Evolutionary conservation across 768 basidiomycete genomes (phyloP).

Genomic region (Boletus rufocinnamomeus): DNA sequence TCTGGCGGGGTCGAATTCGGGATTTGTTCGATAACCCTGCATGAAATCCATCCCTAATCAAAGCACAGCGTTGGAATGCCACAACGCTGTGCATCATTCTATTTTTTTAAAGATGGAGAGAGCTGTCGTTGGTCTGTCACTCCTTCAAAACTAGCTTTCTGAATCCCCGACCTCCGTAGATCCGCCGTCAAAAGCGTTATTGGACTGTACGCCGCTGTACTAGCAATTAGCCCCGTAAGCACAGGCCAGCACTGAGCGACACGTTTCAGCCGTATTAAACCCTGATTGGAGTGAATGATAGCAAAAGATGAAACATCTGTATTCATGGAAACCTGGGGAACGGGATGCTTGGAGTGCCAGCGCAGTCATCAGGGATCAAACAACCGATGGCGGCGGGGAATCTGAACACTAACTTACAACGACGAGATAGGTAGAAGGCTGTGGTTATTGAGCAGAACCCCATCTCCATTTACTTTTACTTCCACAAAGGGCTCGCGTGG

Average conservation of each 20-base stretch:
- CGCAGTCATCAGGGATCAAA: conserved; percentile 11
- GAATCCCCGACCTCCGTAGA: conserved; percentile 15
- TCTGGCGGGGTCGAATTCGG: conserved; percentile 2
- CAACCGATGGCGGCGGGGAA: not conserved
- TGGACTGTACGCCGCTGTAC: conserved; percentile 5
- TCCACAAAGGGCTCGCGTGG: not conserved
- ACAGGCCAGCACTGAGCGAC: conserved; percentile 16
- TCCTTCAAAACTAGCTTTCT: not conserved
- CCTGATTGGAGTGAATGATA: conserved; percentile 18
- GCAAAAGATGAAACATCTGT: conserved; percentile 20
- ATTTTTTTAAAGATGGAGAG: not conserved
- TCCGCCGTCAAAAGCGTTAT: conserved; percentile 16
- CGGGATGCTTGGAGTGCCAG: conserved; percentile 11
- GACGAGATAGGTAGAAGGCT: conserved; percentile 9
- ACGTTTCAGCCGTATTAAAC: conserved; percentile 30
- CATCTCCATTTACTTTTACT: conserved; percentile 8
- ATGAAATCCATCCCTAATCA: not conserved
- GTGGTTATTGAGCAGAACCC: conserved; percentile 3
- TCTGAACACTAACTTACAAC: not conserved
- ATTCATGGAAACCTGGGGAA: conserved; percentile 19
- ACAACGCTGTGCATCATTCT: not conserved
- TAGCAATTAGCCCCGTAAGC: conserved; percentile 10
- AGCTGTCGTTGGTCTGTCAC: not conserved
- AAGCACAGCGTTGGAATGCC: not conserved
- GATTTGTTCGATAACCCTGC: conserved; percentile 1